These are phyloP conservation scores for Coemansia sp. DNA, from an alignment of 192 early-diverging fungal genomes.

Conservation along the genomic window DNA sequence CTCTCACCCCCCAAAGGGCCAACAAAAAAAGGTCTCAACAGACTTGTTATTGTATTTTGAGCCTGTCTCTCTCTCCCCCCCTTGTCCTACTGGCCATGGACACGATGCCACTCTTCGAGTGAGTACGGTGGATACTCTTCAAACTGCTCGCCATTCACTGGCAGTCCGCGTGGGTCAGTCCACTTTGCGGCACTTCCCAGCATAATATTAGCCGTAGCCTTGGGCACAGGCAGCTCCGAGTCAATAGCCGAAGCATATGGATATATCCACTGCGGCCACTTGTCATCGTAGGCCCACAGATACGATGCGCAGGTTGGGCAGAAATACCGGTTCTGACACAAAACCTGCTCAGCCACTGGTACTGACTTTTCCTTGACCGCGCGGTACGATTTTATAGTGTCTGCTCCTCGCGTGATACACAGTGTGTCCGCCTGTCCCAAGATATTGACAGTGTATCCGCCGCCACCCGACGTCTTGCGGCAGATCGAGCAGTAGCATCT, in stretches of 20 bases:
- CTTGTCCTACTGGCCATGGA: constrained; percentile 28
- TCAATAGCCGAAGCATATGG: constrained; percentile 64
- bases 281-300: constrained; percentile 48
- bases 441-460: constrained; percentile 61
- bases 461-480: constrained; percentile 64
- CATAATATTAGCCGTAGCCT: constrained; percentile 47
- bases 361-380: constrained; percentile 47
- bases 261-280: constrained; percentile 34
- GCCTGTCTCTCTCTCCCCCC: neutral
- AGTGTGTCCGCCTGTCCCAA: constrained; percentile 54
- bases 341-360: constrained; percentile 35
- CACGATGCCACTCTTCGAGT: constrained; percentile 62
- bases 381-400: constrained; percentile 43
- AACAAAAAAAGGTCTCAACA: constrained; percentile 10
- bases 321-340: constrained; percentile 59
- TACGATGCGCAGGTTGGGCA: constrained; percentile 61
- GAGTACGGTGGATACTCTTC: constrained; percentile 58
- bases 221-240: constrained; percentile 53
- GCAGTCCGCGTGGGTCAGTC: constrained; percentile 39
- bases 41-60: neutral
- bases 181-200: constrained; percentile 51
- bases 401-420: constrained; percentile 35
- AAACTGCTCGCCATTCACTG: constrained; percentile 39
- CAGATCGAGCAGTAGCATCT: constrained; percentile 67
- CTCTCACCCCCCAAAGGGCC: neutral